Percentiles rank a stretch among this genome's conserved stretches.
Conservation (phyloP, 108 stramenopile genomes). For the Conticribra guillardii region DNA sequence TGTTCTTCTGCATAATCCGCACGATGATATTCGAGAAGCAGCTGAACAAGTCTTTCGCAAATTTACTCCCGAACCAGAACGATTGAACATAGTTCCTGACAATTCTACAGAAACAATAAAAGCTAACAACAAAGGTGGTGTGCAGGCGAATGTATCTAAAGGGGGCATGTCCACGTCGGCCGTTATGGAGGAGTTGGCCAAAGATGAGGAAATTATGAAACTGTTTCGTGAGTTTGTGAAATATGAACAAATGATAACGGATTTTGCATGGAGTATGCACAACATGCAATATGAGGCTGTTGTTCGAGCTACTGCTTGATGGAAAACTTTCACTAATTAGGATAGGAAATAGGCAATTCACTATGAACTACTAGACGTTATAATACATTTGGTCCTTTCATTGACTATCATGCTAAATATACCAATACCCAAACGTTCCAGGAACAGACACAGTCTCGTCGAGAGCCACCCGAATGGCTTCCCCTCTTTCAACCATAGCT, state of each 20-base stretch:
- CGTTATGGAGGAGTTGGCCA: neutral
- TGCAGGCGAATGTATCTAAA: neutral
- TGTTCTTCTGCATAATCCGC: neutral
- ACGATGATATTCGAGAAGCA: neutral
- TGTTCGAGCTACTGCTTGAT: too few relatives aligned
- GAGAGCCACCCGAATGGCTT: constrained; percentile 47
- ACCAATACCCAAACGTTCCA: constrained; percentile 58
- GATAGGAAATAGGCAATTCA: too few relatives aligned
- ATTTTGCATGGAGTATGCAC: neutral
- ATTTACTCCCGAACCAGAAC: neutral
- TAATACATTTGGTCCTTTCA: too few relatives aligned
- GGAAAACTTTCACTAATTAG: too few relatives aligned
- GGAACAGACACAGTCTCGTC: constrained; percentile 4
- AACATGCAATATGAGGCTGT: neutral
- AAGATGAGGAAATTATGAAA: neutral
- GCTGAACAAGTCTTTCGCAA: neutral
- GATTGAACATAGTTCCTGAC: neutral
- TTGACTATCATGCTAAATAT: too few relatives aligned
- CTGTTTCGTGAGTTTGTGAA: neutral
- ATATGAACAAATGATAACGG: neutral
- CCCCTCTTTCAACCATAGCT: constrained; percentile 37
- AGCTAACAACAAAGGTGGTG: neutral
- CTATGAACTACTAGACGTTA: too few relatives aligned
- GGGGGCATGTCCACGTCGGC: neutral
- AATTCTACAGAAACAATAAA: neutral